Evolutionary conservation across 176 grass and related monocot species (phyloP), one percentile per base, ranked within the genome.

Genomic region (Rhynchospora pubera): DNA sequence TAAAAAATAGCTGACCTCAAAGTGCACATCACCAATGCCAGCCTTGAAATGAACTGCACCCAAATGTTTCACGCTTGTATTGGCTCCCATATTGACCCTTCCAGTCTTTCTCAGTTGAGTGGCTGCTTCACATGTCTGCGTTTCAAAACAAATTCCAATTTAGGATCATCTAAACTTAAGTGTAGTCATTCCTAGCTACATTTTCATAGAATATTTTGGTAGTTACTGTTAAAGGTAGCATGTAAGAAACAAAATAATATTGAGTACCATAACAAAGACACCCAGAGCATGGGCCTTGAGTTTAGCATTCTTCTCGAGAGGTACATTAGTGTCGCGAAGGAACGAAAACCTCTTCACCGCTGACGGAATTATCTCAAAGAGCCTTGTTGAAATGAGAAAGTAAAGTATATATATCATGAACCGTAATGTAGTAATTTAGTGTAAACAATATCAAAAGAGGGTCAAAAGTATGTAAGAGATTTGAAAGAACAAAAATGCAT

Each of bases 301-400:
- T 67, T 83, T 78, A 30, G 83, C 57, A 53, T 85, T 85, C 55
- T 85, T 85, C 32, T 85, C 83, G 63, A 85, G 58, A 10, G 83
- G 58, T 77, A 79, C 39, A 45, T 63, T 79, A 22, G 83, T 22
- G 23, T 85, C 83, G 0, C 57, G 58, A 9, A 85, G 72, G 24
- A 85, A 85, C 61, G 83, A 85, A 56, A 85, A 85, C 58, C 55
- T 74, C 58, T 79, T 76, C 1, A 7, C 61, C 0, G 72, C 72
- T 1, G 83, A 85, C 0, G 83, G 83, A 64, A 77, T 52, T 12
- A 79, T 79, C 83, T 85, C 83, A 65, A 85, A 66, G 7, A 85
- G 52, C 57, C 83, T 85, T 1, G 11, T 16, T 72, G 18, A 10
- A 53, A 34, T 52, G 18, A 19, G 21, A 8, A 64, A 22, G 5